phyloP scores from a whole-genome alignment of 345 rosid species.

The Carallia brachiata region DNA sequence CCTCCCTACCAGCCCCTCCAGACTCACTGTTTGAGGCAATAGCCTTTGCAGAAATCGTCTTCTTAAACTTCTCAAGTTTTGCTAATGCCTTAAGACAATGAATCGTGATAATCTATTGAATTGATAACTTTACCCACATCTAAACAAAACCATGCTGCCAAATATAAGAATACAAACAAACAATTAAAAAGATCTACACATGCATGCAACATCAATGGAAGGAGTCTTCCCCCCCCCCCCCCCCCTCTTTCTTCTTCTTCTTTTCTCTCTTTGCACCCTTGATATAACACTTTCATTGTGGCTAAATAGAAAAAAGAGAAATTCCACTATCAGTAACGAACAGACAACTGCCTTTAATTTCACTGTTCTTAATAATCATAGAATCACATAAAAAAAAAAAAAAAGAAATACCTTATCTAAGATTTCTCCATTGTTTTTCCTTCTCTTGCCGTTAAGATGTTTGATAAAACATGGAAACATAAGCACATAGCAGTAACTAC shows the following conservation, averaged over 20 bases:
- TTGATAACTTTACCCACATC: not conserved
- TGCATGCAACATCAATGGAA: too few species aligned
- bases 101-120: constrained; percentile 4
- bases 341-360: not conserved
- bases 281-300: not conserved
- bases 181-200: not conserved
- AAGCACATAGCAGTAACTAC: too few species aligned
- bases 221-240: too few species aligned
- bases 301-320: not conserved
- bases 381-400: too few species aligned
- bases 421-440: too few species aligned
- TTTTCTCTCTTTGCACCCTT: too few species aligned
- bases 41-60: constrained; percentile 45
- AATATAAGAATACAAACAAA: not conserved
- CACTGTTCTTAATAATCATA: too few species aligned
- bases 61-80: constrained; percentile 75
- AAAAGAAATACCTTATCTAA: too few species aligned
- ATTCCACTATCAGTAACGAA: not conserved
- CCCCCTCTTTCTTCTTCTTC: not conserved
- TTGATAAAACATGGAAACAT: too few species aligned
- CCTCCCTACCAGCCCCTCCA: constrained; percentile 46
- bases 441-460: too few species aligned
- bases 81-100: constrained; percentile 53
- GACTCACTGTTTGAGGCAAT: constrained; percentile 38
- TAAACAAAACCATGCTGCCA: not conserved